These are phyloP conservation scores for Vicia faba DNA, from an alignment of 306 rosid genomes.

Conservation along the genomic window DNA sequence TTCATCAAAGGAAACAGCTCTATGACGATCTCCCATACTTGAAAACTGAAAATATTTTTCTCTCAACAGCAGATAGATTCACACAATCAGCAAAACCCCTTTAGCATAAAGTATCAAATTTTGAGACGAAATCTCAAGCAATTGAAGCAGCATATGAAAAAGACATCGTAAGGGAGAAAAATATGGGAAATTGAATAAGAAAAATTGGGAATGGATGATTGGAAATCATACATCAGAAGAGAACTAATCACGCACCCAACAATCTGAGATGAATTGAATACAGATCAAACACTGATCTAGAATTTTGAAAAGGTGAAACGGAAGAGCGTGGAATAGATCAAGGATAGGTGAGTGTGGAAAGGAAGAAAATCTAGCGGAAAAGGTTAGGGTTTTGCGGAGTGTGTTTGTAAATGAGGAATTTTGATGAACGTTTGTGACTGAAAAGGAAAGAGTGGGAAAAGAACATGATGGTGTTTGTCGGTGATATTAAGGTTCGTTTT, in stretches of 20 bases:
- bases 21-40: constrained; percentile 52
- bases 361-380: constrained; percentile 23
- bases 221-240: constrained; percentile 89
- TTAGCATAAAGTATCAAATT: constrained; percentile 51
- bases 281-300: constrained; percentile 33
- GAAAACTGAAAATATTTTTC: neutral
- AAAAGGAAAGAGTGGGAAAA: constrained; percentile 21
- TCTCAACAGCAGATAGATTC: constrained; percentile 39
- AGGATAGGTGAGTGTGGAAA: constrained; percentile 22
- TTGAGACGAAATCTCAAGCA: constrained; percentile 62
- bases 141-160: constrained; percentile 71
- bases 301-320: neutral
- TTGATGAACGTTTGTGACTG: neutral
- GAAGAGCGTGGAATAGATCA: too few species aligned
- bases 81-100: constrained; percentile 36
- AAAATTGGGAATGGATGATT: constrained; percentile 54
- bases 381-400: constrained; percentile 51
- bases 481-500: constrained; percentile 17
- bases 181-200: constrained; percentile 66
- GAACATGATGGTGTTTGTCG: constrained; percentile 28
- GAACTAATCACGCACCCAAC: constrained; percentile 47
- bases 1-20: constrained; percentile 51
- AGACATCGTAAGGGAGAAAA: constrained; percentile 72
- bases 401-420: constrained; percentile 28
- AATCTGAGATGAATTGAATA: constrained; percentile 38